Conservation (phyloP, 1,139 yeast genomes). For the Saccharomyces hybrid region DNA sequence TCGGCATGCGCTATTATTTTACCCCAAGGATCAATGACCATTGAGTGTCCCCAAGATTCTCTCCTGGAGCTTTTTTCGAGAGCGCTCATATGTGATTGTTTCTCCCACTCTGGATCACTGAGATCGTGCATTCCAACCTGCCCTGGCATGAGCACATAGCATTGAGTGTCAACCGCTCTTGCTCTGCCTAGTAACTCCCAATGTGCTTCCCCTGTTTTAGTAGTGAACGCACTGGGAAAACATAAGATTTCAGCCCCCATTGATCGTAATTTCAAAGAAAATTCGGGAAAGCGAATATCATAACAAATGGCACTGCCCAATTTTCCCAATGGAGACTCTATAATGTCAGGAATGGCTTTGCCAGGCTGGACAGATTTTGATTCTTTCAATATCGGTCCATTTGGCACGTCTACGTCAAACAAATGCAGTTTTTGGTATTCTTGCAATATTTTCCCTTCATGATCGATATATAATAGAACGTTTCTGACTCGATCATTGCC, state of each 20-base stretch:
- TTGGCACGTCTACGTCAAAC: constrained; percentile 75
- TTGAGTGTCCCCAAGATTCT: constrained; percentile 74
- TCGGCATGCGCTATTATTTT: constrained; percentile 56
- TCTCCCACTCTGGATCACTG: constrained; percentile 30
- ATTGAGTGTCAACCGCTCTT: constrained; percentile 81
- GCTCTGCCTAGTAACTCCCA: constrained; percentile 77
- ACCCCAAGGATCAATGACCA: constrained; percentile 92
- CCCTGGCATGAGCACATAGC: constrained; percentile 85
- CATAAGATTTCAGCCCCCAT: constrained; percentile 72
- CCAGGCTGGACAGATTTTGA: constrained; percentile 83
- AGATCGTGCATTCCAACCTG: constrained; percentile 73
- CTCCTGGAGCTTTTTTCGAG: constrained; percentile 29
- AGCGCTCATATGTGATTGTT: constrained; percentile 8
- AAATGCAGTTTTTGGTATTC: constrained; percentile 80
- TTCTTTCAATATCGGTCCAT: constrained; percentile 70
- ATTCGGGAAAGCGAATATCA: constrained; percentile 84
- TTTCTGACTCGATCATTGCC: constrained; percentile 48
- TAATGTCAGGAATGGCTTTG: constrained; percentile 43
- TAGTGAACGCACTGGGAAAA: constrained; percentile 88
- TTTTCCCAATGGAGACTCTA: constrained; percentile 51
- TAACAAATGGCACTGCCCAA: constrained; percentile 76
- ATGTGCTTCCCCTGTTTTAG: constrained; percentile 84
- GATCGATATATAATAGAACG: constrained; percentile 61
- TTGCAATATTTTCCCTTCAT: constrained; percentile 53
- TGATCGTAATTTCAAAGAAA: constrained; percentile 54